Conservation (phyloP, 202 grass and related monocot genomes). For the Digitaria exilis region DNA sequence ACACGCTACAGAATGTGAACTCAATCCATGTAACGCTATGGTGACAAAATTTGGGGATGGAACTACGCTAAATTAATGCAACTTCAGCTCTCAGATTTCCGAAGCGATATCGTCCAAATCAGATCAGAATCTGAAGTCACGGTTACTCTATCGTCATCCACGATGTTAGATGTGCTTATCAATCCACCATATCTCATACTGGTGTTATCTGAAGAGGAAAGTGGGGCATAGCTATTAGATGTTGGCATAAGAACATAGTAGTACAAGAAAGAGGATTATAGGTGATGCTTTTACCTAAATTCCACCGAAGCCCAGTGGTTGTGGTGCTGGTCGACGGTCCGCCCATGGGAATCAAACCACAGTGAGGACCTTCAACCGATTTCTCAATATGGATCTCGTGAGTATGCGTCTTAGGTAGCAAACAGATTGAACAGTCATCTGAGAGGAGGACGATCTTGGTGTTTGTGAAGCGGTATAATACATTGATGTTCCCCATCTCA, state of each 20-base stretch:
- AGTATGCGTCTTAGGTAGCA: slow-evolving; percentile 69
- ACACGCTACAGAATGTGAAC: not conserved
- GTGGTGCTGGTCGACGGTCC: slow-evolving; percentile 53
- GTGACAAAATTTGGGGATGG: slow-evolving; percentile 37
- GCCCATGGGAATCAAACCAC: slow-evolving; percentile 83
- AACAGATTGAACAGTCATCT: slow-evolving; percentile 78
- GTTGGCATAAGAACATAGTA: not conserved
- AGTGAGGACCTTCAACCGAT: slow-evolving; percentile 72
- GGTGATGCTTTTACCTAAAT: slow-evolving; percentile 63
- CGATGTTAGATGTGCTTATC: slow-evolving; percentile 90
- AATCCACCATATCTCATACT: slow-evolving; percentile 76
- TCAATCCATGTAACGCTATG: not conserved
- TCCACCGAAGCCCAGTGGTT: slow-evolving; percentile 83
- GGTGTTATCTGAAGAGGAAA: slow-evolving; percentile 45
- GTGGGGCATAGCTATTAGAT: not conserved
- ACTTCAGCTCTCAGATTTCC: slow-evolving; percentile 38
- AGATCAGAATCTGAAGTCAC: slow-evolving; percentile 84
- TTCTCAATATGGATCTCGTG: slow-evolving; percentile 68
- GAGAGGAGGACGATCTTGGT: slow-evolving; percentile 75
- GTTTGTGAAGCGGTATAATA: slow-evolving; percentile 67
- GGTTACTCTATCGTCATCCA: slow-evolving; percentile 57
- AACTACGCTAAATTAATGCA: not conserved
- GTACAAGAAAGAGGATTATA: not conserved
- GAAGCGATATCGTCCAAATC: slow-evolving; percentile 90
- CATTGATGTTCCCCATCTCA: slow-evolving; percentile 96